Conservation (phyloP, 139 green algal species). For the Chlamydomonas schloesseri region DNA sequence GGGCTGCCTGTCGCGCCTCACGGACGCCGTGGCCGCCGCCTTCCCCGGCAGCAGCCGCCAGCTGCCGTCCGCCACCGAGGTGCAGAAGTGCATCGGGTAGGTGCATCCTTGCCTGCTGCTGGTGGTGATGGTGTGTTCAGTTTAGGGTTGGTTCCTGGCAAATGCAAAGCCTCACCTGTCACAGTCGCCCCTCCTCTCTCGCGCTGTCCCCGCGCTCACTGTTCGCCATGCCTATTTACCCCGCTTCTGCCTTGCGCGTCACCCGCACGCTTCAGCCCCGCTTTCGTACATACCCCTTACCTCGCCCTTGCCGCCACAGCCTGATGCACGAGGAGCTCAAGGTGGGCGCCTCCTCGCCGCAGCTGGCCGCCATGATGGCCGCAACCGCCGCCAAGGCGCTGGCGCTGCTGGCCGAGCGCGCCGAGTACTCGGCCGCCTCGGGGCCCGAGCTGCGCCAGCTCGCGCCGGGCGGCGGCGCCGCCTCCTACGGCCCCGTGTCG, state of each 20-base stretch:
- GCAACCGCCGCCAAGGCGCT: conserved; percentile 64
- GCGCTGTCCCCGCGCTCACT: no score
- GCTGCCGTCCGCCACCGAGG: conserved; percentile 79
- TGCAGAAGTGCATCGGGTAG: conserved; percentile 84
- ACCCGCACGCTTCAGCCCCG: no score
- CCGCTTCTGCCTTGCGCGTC: no score
- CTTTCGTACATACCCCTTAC: no score
- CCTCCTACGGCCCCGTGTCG: conserved; percentile 1
- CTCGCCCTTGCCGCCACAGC: conserved; percentile 35
- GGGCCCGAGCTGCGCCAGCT: conserved; percentile 69
- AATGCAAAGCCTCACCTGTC: neutral
- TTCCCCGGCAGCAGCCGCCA: conserved; percentile 77
- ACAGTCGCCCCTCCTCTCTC: no score
- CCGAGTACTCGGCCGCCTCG: conserved; percentile 79
- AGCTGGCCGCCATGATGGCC: conserved; percentile 64
- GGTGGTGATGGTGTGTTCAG: no score
- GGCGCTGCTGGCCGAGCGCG: conserved; percentile 65
- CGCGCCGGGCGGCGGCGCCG: conserved; percentile 10
- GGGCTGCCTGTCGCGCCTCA: conserved; percentile 73
- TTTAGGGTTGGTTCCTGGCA: no score
- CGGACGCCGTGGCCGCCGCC: conserved; percentile 76
- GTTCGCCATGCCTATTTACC: no score
- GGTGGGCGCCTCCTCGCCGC: conserved; percentile 59
- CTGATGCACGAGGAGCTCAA: conserved; percentile 90
- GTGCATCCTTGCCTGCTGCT: conserved; percentile 18